Evolutionary conservation across 106 monocot genomes (phyloP).

Genomic region (Dioscorea alata): DNA sequence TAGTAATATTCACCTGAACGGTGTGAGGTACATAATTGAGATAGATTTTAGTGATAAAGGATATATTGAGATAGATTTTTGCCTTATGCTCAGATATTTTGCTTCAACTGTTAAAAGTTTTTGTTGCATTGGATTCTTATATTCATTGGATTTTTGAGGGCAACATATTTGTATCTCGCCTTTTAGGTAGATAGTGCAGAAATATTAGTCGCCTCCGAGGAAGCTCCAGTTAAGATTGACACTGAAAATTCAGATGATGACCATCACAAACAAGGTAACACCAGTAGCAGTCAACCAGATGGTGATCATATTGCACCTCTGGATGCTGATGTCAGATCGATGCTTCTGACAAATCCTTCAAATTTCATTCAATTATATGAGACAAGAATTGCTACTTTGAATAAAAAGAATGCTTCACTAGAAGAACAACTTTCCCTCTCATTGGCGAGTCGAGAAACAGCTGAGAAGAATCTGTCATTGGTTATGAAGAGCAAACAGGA

Average conservation of each 20-base stretch:
- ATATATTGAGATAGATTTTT: too few species aligned
- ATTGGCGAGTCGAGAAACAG: slow-evolving; percentile 41
- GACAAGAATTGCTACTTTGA: slow-evolving; percentile 47
- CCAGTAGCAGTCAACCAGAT: neutral
- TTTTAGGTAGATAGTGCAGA: slow-evolving; percentile 29
- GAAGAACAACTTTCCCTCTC: slow-evolving; percentile 59
- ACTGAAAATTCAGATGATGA: slow-evolving; percentile 15
- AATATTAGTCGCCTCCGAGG: slow-evolving; percentile 18
- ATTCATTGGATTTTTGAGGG: too few species aligned
- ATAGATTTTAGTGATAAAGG: too few species aligned
- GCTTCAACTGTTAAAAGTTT: too few species aligned
- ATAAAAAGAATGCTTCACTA: slow-evolving; percentile 41
- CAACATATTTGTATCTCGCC: too few species aligned
- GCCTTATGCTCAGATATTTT: too few species aligned
- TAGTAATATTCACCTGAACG: too few species aligned
- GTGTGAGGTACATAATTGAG: too few species aligned
- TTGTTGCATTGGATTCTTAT: too few species aligned
- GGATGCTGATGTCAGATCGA: slow-evolving; percentile 28
- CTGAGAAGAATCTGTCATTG: slow-evolving; percentile 58
- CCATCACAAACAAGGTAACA: slow-evolving; percentile 23
- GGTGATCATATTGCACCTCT: slow-evolving; percentile 11
- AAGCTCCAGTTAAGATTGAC: neutral
- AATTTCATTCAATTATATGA: slow-evolving; percentile 55
- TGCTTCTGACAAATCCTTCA: slow-evolving; percentile 29
- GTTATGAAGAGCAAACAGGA: slow-evolving; percentile 51